These are phyloP conservation scores for Leersia perrieri DNA, from an alignment of 176 grass and related monocot genomes.

Conservation along the genomic window DNA sequence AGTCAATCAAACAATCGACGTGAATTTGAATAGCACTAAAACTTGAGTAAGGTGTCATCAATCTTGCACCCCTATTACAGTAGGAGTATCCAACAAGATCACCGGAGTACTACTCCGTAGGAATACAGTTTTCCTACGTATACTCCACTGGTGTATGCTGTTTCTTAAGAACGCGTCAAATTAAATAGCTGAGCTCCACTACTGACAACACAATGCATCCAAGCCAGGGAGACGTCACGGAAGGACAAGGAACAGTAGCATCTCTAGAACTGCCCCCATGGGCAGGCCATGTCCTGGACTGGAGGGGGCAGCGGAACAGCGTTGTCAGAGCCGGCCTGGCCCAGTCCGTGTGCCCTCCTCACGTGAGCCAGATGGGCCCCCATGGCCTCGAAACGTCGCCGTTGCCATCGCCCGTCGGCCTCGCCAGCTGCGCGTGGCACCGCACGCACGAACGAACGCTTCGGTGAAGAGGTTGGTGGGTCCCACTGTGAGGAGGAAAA, in stretches of 20 bases:
- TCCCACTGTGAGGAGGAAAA: neutral
- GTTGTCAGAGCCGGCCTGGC: neutral
- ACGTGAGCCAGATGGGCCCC: neutral
- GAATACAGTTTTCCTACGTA: too few relatives aligned
- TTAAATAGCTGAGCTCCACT: neutral
- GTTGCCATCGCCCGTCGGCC: neutral
- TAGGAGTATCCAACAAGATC: too few relatives aligned
- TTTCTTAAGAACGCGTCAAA: neutral
- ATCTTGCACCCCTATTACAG: too few relatives aligned
- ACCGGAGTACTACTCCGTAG: too few relatives aligned
- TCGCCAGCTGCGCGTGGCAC: too few relatives aligned
- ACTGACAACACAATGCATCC: neutral
- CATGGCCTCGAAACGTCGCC: neutral
- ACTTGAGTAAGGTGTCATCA: too few relatives aligned
- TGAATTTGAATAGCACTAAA: too few relatives aligned
- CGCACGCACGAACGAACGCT: neutral
- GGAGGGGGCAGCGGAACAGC: neutral
- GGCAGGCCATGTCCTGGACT: neutral
- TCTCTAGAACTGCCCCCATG: neutral
- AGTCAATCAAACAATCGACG: too few relatives aligned
- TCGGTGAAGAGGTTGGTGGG: neutral
- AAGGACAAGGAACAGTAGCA: neutral
- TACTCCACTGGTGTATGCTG: too few relatives aligned
- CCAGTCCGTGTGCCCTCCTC: neutral
- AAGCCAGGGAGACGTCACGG: neutral